These are phyloP conservation scores for Bonnemaisonia californica DNA, from an alignment of 31 red algal genomes.

Conservation along the genomic window DNA sequence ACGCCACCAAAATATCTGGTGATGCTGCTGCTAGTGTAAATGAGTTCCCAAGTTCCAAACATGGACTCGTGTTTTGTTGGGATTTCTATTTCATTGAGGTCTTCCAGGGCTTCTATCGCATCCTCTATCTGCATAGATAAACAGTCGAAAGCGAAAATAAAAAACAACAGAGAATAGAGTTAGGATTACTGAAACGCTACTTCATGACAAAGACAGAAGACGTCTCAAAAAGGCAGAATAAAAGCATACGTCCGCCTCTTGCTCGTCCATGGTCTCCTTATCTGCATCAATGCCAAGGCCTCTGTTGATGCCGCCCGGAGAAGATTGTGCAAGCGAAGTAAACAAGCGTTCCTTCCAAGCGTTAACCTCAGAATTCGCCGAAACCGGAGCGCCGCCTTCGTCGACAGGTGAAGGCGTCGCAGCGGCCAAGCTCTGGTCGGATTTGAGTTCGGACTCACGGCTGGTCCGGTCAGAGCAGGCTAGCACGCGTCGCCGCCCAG, in stretches of 20 bases:
- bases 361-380: no score
- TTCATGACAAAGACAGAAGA: no score
- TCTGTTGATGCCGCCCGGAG: conserved; percentile 10
- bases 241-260: conserved; percentile 28
- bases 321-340: not conserved
- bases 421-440: no score
- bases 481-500: no score
- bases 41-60: conserved; percentile 35
- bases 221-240: no score
- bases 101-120: conserved; percentile 35
- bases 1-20: conserved; percentile 50
- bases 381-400: no score
- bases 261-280: conserved; percentile 21
- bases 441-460: no score
- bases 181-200: no score
- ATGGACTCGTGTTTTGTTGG: conserved; percentile 29
- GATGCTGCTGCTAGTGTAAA: conserved; percentile 44
- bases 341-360: conserved; percentile 19
- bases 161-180: no score
- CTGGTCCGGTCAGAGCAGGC: no score
- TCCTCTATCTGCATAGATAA: conserved; percentile 30
- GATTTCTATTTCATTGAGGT: conserved; percentile 15
- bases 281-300: conserved; percentile 42
- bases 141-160: no score
- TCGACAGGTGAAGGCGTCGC: no score